Base-by-base conservation (phyloP, 768 basidiomycete species). In the Termitomyces sp. region DNA sequence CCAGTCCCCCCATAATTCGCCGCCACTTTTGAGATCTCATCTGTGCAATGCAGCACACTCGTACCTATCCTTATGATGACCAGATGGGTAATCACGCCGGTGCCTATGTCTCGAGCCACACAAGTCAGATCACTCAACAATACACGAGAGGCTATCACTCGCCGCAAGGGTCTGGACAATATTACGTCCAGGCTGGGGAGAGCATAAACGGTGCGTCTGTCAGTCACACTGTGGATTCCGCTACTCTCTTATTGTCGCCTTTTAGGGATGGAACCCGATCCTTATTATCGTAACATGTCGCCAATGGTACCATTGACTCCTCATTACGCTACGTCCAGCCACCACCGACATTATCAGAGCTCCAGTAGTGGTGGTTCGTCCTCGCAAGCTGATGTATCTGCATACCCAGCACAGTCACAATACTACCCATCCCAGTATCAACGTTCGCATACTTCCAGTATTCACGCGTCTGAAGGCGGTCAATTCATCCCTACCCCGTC, bases 401-500 rank as follows among this genome's bases (percentile, higher is more conserved):
- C 44, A 22, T 66, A 70, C 53, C 56, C 61, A 24, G 33, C 65
- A 2, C 63, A 64, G 51, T 57, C 67, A 6, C 52, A 60, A 14
- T 69, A 67, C 59, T 68, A 66, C 56, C 35, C 58, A 20, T 44
- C 58, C 12, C 68, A 66, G 22, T 65, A 67, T 54, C 56, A 61
- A 10, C 60, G 61, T 20, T 59, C 67, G 36, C 66, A 58, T 42
- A 64, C 56, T n/a, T 26, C 58, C 47, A 58, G 57, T 53, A 16
- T 63, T 7, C 64, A 65, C 63, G 61, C 64, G 58, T 43, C 64
- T 2, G 61, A 68, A 24, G 65, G 36, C 9, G 24, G 65, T 3
- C 71, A 72, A 6, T 82, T 81, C 62, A 77, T 81, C 43, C 77
- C 80, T 5, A 81, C 80, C 0, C 80, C 80, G 6, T 77, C 78